Conservation (phyloP, 2,329 filamentous ascomycete species). For the Mariannaea elegans region DNA sequence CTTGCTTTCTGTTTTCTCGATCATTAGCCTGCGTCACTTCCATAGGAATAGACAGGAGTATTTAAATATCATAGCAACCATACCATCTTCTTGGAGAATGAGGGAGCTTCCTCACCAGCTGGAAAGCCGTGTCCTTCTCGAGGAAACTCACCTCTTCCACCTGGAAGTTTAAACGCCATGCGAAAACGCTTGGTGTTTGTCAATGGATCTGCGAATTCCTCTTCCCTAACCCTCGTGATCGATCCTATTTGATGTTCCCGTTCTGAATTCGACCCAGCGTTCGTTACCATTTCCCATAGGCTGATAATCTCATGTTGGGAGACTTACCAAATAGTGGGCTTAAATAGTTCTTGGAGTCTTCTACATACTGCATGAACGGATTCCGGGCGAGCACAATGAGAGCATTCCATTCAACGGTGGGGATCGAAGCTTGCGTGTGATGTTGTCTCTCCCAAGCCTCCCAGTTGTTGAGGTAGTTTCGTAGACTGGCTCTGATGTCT, state of each 20-base stretch:
- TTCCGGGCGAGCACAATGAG: constrained; percentile 51
- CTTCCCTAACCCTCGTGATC: constrained; percentile 13
- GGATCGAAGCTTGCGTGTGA: constrained; percentile 19
- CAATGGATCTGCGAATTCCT: neutral
- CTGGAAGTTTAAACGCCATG: constrained; percentile 36
- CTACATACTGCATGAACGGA: constrained; percentile 38
- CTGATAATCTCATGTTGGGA: neutral
- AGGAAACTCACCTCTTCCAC: constrained; percentile 36
- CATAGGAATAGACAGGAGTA: too few relatives aligned
- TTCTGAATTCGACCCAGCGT: constrained; percentile 15
- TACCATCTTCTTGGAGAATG: constrained; percentile 59
- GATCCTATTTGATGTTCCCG: constrained; percentile 2
- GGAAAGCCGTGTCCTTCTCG: constrained; percentile 47
- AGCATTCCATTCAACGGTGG: constrained; percentile 38
- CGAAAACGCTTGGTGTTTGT: constrained; percentile 33
- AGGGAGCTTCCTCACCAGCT: constrained; percentile 39
- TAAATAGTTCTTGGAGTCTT: constrained; percentile 39
- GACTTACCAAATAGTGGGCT: constrained; percentile 40
- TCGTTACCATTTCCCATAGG: neutral
- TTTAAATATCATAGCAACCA: too few relatives aligned
- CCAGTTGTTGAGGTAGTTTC: constrained; percentile 3
- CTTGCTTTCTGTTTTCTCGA: constrained; percentile 52
- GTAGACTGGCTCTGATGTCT: neutral
- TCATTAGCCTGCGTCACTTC: neutral
- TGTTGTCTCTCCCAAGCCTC: constrained; percentile 46